Conservation (phyloP, 108 stramenopile species). For the Schizochytrium sp. region DNA sequence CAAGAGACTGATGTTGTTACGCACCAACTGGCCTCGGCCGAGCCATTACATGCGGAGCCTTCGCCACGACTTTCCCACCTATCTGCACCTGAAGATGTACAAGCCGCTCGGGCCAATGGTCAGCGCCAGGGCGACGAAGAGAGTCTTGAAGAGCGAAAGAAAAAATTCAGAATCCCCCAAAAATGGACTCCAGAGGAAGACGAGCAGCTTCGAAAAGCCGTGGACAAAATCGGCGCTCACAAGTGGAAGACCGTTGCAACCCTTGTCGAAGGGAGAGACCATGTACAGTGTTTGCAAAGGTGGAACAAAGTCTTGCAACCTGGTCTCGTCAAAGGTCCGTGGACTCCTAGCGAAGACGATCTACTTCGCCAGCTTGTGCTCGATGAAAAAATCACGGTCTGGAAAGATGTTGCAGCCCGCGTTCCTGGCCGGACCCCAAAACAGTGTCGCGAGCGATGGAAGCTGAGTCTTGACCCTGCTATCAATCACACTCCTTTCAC, state of each 20-base stretch:
- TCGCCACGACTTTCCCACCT: neutral
- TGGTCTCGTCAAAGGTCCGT: slow-evolving; percentile 42
- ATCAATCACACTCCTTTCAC: neutral
- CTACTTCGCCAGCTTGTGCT: neutral
- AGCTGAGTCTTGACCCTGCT: neutral
- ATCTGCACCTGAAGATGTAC: no score
- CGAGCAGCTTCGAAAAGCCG: neutral
- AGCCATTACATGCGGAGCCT: neutral
- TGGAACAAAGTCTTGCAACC: slow-evolving; percentile 57
- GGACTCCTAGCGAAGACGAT: neutral
- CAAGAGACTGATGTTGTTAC: neutral
- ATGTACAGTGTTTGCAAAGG: slow-evolving; percentile 53
- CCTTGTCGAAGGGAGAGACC: neutral
- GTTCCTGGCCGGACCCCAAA: neutral
- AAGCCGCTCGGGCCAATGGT: no score
- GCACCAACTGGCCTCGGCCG: neutral
- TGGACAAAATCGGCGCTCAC: neutral
- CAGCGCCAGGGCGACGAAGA: neutral
- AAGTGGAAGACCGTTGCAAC: neutral
- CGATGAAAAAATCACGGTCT: neutral
- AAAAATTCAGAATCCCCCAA: neutral
- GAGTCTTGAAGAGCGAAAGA: neutral
- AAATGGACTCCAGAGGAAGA: neutral
- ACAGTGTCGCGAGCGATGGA: slow-evolving; percentile 14
- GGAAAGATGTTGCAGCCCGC: neutral